Evolutionary conservation across 176 grass and related monocot species (phyloP).

Genomic region (Musa schizocarpa): DNA sequence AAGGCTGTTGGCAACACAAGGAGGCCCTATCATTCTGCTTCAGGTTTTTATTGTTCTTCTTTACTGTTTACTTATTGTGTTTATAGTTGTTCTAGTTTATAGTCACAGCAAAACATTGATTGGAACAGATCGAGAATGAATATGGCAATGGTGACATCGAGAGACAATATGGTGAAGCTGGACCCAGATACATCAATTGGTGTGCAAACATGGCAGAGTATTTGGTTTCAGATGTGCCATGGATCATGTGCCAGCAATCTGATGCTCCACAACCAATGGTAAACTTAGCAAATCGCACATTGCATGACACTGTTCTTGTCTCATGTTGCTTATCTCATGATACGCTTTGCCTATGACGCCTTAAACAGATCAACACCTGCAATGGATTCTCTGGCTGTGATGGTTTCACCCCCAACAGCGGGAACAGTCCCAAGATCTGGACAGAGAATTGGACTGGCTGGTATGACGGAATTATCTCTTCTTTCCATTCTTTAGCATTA

Average conservation of each 20-base stretch:
- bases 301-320: too few species aligned
- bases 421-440: constrained; percentile 70
- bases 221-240: constrained; percentile 31
- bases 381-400: constrained; percentile 75
- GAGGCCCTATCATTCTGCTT: constrained; percentile 47
- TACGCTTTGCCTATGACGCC: neutral
- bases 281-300: neutral
- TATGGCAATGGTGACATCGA: constrained; percentile 33
- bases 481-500: neutral
- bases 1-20: constrained; percentile 36
- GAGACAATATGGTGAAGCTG: neutral
- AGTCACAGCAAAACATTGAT: neutral
- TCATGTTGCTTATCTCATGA: too few species aligned
- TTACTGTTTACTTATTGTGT: too few species aligned
- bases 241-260: constrained; percentile 65
- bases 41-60: constrained; percentile 20
- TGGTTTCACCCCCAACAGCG: constrained; percentile 45
- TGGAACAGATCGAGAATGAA: constrained; percentile 58
- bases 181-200: constrained; percentile 42
- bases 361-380: constrained; percentile 60
- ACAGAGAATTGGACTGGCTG: constrained; percentile 93
- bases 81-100: neutral
- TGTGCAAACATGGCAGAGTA: constrained; percentile 34
- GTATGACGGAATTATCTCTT: constrained; percentile 10
- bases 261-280: constrained; percentile 40